phyloP scores from a whole-genome alignment of 805 yeast species.

The Saturnispora serradocipensis region DNA sequence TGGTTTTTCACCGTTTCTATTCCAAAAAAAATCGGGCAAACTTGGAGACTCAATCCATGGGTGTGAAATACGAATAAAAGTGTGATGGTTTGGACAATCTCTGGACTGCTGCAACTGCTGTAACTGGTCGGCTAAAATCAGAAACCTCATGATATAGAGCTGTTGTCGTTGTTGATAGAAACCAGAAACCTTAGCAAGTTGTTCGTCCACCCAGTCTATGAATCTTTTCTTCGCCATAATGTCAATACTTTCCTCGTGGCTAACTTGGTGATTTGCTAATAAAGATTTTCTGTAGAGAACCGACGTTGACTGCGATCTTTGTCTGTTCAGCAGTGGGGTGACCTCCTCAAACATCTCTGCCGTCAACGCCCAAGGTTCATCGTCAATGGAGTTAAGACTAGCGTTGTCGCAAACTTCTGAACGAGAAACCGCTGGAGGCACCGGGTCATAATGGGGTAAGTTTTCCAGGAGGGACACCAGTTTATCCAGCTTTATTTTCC shows the following conservation, averaged over 20 bases:
- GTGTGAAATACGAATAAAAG: neutral
- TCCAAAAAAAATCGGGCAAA: constrained; percentile 31
- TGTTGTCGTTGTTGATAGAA: constrained; percentile 56
- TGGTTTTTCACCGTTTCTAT: constrained; percentile 19
- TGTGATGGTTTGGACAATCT: neutral
- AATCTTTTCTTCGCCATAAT: constrained; percentile 39
- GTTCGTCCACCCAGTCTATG: constrained; percentile 53
- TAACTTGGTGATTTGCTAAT: constrained; percentile 2
- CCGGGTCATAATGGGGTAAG: neutral
- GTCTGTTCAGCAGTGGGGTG: constrained; percentile 6
- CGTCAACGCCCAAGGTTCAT: neutral
- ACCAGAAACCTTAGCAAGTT: constrained; percentile 47
- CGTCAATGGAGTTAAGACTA: neutral
- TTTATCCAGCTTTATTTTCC: constrained; percentile 31
- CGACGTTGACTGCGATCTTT: constrained; percentile 15
- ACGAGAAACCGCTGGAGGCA: neutral
- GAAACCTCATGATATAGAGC: constrained; percentile 48
- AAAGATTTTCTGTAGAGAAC: constrained; percentile 8
- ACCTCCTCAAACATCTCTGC: neutral
- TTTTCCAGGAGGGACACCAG: constrained; percentile 9
- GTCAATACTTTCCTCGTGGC: constrained; percentile 23
- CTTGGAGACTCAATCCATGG: constrained; percentile 24
- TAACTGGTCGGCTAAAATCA: constrained; percentile 59
- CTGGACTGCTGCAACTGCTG: constrained; percentile 36
- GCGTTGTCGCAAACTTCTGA: neutral